Percentiles rank a stretch among this genome's conserved stretches.
Conservation (phyloP, 1,284 basidiomycete genomes). For the Cerioporus squamosus region DNA sequence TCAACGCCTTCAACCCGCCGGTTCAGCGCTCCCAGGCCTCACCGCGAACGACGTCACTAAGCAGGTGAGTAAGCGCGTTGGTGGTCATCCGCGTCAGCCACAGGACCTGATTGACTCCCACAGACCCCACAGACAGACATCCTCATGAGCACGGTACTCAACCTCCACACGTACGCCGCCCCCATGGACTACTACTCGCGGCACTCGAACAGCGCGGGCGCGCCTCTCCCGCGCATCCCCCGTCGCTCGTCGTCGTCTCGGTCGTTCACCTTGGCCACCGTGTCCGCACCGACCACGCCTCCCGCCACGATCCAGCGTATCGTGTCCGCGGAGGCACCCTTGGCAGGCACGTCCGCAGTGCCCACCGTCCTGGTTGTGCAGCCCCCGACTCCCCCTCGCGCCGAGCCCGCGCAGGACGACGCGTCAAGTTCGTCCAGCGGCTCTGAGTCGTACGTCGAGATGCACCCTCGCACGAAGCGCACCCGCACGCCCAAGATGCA, state of each 20-base stretch:
- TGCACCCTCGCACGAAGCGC: constrained; percentile 33
- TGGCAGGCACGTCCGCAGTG: constrained; percentile 26
- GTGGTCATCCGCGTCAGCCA: constrained; percentile 8
- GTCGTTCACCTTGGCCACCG: background rate
- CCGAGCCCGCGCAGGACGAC: constrained; percentile 10
- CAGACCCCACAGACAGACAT: constrained; percentile 13
- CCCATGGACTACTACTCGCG: constrained; percentile 38
- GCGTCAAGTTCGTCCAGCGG: constrained; percentile 35
- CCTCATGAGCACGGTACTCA: constrained; percentile 25
- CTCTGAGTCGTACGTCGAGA: constrained; percentile 30
- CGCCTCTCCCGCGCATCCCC: constrained; percentile 59
- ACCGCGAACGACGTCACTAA: constrained; percentile 15
- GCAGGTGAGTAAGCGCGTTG: constrained; percentile 14
- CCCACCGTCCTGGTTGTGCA: constrained; percentile 33
- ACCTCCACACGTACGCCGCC: constrained; percentile 20
- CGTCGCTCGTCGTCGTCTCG: constrained; percentile 43
- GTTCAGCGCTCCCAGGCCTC: constrained; percentile 6
- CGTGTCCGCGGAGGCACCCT: constrained; percentile 21
- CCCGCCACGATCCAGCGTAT: constrained; percentile 24
- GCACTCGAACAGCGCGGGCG: constrained; percentile 56
- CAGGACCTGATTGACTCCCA: constrained; percentile 1
- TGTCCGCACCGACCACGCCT: constrained; percentile 14
- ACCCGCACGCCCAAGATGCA: constrained; percentile 36
- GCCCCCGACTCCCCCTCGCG: constrained; percentile 32
- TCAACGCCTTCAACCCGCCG: constrained; percentile 17